Conservation (phyloP, 2,329 filamentous ascomycete species). For the Colletotrichum sojae region DNA sequence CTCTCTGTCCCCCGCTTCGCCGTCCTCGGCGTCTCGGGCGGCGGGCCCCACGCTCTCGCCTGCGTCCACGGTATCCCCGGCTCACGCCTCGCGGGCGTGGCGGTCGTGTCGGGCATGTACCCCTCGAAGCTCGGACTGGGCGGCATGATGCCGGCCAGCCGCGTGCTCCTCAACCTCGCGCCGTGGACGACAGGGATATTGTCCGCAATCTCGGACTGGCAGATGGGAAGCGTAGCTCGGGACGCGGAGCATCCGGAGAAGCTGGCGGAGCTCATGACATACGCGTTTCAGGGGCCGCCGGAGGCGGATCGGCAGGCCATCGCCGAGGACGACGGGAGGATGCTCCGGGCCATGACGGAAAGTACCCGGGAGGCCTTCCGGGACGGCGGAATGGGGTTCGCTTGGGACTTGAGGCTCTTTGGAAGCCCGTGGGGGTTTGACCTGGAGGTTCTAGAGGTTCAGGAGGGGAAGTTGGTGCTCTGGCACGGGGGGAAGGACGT, state of each 20-base stretch:
- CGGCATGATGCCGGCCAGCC: constrained; percentile 45
- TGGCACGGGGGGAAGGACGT: constrained; percentile 52
- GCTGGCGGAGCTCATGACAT: constrained; percentile 11
- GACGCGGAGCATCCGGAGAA: constrained; percentile 32
- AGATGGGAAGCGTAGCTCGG: constrained; percentile 36
- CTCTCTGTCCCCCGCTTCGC: constrained; percentile 48
- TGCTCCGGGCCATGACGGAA: constrained; percentile 42
- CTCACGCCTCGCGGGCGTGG: constrained; percentile 51
- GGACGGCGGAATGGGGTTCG: constrained; percentile 45
- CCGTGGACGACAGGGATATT: constrained; percentile 41
- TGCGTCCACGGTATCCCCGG: constrained; percentile 50
- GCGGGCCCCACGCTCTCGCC: constrained; percentile 54
- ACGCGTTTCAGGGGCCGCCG: constrained; percentile 18
- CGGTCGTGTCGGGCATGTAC: constrained; percentile 53
- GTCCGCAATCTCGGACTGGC: constrained; percentile 46
- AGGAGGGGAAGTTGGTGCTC: constrained; percentile 43
- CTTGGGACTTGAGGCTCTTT: constrained; percentile 49
- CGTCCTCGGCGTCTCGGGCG: constrained; percentile 53
- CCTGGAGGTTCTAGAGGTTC: constrained; percentile 47
- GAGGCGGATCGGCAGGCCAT: constrained; percentile 38
- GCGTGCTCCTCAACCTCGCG: constrained; percentile 42
- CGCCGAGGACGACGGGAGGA: constrained; percentile 46
- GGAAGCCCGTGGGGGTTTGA: constrained; percentile 48
- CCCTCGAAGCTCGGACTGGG: constrained; percentile 52
- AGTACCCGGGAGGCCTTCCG: constrained; percentile 45